Evolutionary conservation across 2,329 filamentous ascomycete species (phyloP).

Genomic region (Cladophialophora yegresii): DNA sequence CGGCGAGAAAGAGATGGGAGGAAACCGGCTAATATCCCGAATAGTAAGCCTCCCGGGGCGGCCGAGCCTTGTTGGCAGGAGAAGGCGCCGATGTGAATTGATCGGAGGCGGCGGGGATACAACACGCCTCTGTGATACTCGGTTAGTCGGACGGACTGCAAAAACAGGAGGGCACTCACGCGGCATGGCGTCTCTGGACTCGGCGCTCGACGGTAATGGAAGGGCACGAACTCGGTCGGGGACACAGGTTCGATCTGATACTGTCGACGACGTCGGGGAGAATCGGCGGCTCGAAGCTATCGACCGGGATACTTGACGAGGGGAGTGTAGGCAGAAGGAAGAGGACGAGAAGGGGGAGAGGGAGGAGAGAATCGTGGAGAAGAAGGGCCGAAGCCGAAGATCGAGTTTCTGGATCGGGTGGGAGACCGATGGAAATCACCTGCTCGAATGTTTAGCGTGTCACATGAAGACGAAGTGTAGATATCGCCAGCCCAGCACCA

Average conservation of each 20-base stretch:
- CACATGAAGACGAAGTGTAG: conserved; percentile 8
- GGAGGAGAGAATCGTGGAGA: conserved; percentile 1
- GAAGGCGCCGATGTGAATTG: too few relatives aligned
- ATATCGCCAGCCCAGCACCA: conserved; percentile 14
- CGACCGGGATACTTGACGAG: conserved; percentile 9
- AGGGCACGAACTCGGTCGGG: conserved; percentile 1
- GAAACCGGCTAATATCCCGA: too few relatives aligned
- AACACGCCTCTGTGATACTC: too few relatives aligned
- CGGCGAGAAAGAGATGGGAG: too few relatives aligned
- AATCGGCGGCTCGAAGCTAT: conserved; percentile 11
- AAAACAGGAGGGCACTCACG: not conserved
- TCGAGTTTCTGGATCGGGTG: conserved; percentile 9
- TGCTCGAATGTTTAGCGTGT: conserved; percentile 13
- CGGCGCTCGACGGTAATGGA: conserved; percentile 15
- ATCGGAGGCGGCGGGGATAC: too few relatives aligned
- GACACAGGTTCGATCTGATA: conserved; percentile 1
- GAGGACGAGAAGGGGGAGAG: conserved; percentile 3
- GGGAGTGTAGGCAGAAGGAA: conserved; percentile 1
- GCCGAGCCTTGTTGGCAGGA: too few relatives aligned
- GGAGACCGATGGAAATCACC: conserved; percentile 14
- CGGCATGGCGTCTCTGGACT: conserved; percentile 9
- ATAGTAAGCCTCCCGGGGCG: too few relatives aligned
- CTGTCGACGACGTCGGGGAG: conserved; percentile 10
- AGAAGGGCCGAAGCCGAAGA: conserved; percentile 10
- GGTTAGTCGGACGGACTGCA: not conserved